phyloP scores from a whole-genome alignment of 805 yeast species.

The Grigorovia humatica region DNA sequence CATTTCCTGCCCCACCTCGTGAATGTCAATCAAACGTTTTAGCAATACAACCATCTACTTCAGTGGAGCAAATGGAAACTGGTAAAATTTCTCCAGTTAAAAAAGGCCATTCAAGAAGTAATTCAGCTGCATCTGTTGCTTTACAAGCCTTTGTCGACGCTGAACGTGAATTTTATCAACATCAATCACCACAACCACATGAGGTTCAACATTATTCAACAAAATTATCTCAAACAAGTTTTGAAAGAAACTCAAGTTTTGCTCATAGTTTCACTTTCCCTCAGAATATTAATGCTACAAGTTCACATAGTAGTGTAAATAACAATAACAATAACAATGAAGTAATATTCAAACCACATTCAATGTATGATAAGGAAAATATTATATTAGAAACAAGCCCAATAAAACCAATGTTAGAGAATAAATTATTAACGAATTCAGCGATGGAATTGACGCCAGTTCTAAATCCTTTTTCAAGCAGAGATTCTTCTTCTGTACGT shows the following conservation, averaged over 20 bases:
- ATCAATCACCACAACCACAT: slow-evolving; percentile 1
- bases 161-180: slow-evolving; percentile 26
- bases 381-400: slow-evolving; percentile 22
- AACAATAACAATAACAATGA: not conserved
- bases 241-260: not conserved
- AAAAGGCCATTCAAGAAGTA: slow-evolving; percentile 29
- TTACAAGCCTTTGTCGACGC: slow-evolving; percentile 68
- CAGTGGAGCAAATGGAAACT: slow-evolving; percentile 12
- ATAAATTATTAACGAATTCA: not conserved
- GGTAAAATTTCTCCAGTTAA: slow-evolving; percentile 12
- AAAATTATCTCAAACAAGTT: not conserved
- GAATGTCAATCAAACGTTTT: slow-evolving; percentile 54
- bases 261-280: not conserved
- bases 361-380: slow-evolving; percentile 12
- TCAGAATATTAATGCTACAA: not conserved
- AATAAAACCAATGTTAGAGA: slow-evolving; percentile 5
- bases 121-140: slow-evolving; percentile 52
- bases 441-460: not conserved
- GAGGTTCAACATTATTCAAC: not conserved
- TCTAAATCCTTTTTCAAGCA: not conserved
- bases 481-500: not conserved
- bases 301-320: not conserved
- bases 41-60: slow-evolving; percentile 35
- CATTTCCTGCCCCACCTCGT: slow-evolving; percentile 57
- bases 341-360: not conserved